Evolutionary conservation across 139 green algal genomes (phyloP).

Genomic region (Helicosporidium sp.): DNA sequence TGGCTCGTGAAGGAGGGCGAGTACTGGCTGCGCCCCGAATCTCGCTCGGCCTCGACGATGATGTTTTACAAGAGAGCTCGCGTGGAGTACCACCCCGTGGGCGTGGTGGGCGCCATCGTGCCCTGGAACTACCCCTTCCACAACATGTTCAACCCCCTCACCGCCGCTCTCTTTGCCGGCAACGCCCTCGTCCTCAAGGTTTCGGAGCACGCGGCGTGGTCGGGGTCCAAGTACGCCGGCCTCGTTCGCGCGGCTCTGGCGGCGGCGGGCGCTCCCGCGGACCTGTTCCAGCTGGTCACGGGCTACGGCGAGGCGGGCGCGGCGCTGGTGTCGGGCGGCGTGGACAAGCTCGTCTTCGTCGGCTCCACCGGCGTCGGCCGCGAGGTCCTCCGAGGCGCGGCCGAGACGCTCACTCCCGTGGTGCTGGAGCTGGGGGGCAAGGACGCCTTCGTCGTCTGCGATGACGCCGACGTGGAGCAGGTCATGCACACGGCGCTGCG

Average conservation of each 20-base stretch:
- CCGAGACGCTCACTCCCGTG: constrained; percentile 69
- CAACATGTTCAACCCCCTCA: constrained; percentile 94
- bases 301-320: constrained; percentile 73
- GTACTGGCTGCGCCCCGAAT: constrained; percentile 54
- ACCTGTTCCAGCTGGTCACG: constrained; percentile 85
- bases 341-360: constrained; percentile 85
- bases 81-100: constrained; percentile 80
- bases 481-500: constrained; percentile 60
- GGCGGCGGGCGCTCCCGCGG: constrained; percentile 51
- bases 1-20: constrained; percentile 80
- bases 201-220: constrained; percentile 80
- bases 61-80: constrained; percentile 85
- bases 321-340: constrained; percentile 63
- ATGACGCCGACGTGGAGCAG: constrained; percentile 71
- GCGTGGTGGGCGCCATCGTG: constrained; percentile 91
- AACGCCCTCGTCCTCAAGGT: constrained; percentile 92
- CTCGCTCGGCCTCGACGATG: constrained; percentile 32
- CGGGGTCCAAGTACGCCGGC: constrained; percentile 47
- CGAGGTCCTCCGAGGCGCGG: constrained; percentile 55
- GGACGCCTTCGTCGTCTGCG: constrained; percentile 81
- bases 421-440: constrained; percentile 94
- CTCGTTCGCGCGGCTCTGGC: constrained; percentile 65
- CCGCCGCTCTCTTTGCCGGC: constrained; percentile 74
- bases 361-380: constrained; percentile 45
- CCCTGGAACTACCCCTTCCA: constrained; percentile 99